Base-by-base conservation (phyloP, 352 stramenopile genomes). In the Globisporangium acanthophoron region DNA sequence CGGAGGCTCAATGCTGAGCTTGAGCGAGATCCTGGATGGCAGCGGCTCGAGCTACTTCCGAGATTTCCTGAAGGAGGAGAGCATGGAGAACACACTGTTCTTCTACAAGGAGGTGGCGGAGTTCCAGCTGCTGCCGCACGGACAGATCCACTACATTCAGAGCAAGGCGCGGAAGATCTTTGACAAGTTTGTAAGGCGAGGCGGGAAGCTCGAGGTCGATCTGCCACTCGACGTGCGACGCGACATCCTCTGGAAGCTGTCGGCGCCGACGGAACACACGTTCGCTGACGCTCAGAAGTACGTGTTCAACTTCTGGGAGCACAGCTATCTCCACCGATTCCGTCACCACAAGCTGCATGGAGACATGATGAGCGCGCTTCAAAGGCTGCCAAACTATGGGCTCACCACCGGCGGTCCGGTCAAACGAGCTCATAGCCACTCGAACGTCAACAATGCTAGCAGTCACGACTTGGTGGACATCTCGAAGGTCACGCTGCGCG, bases 51-150 rank as follows among this genome's bases (percentile, higher is more conserved):
- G 82, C 46, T 72, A 61, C n/a, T 83, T 88, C 37, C 77, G 80
- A 11, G 67, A 77, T 24, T 88, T 83, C 49, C 52, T 90, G 7
- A 73, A 72, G 45, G 65, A 87, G 20, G 58, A 86, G 45, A 67
- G 67, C 33, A 53, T 65, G 11, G 80, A 88, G 37, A 78, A 80
- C 54, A 78, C 67, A 31, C 46, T 90, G 4, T 68, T 88, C 8
- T 90, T 90, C 46, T 88, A 86, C 66, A 85, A 86, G 50, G 80
- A 90, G 33, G 78, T 88, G 15, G 76, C 74, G 39, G 77, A 90
- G 58, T 90, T 88, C 55, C 76, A 90, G 58, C 55, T 81, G 11
- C 59, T 90, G 1, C 77, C 77, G 5, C 80, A 90, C 50, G 76
- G 75, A 24, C 78, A 90, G 56, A 72, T 70, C 27, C 74, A 87